Base-by-base conservation (phyloP, 1,284 basidiomycete species). In the Austropuccinia psidii region DNA sequence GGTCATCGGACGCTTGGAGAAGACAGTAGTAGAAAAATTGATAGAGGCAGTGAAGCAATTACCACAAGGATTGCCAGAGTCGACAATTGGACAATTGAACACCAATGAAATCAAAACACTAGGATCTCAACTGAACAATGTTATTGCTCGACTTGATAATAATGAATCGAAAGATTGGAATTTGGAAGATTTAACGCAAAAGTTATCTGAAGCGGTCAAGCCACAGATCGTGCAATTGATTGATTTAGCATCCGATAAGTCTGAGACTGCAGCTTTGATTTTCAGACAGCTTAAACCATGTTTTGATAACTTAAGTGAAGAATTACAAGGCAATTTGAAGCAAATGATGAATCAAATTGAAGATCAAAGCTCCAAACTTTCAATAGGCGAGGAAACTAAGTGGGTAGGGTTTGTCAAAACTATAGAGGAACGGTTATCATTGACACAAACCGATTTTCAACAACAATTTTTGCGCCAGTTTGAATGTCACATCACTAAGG, bases 191-290 rank as follows among this genome's bases (percentile, higher is more conserved):
- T 11, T 91, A 74, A 91, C 90, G 0, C 82, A 82, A 41, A 86
- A 86, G 76, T 85, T 91, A 17, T 85, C 88, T 17, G 88, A 91
- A 79, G 88, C 90, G 0, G 90, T 91, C 77, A 91, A 91, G 78
- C 90, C 90, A 8, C 88, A 91, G 77, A 90, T 91, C 27, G 85
- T 88, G 1, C 89, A 91, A 77, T 86, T 91, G 75, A 91, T 91
- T 75, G 90, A 91, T 79, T 84, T 91, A 61, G 87, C 90, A 21
- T 89, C 89, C 0, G 90, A 91, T 79, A 91, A 91, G 79, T 85
- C 88, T 41, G 90, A 91, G 80, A 91, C 90, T 6, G 90, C 90
- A 3, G 84, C 85, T 9, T 84, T 91, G 54, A 91, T 91, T 75
- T 85, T 90, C 24, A 85, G 90, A 73, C 83, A 85, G n/a, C 84